Conservation (phyloP, 2,329 filamentous ascomycete species). For the Daldinia eschscholtzii region DNA sequence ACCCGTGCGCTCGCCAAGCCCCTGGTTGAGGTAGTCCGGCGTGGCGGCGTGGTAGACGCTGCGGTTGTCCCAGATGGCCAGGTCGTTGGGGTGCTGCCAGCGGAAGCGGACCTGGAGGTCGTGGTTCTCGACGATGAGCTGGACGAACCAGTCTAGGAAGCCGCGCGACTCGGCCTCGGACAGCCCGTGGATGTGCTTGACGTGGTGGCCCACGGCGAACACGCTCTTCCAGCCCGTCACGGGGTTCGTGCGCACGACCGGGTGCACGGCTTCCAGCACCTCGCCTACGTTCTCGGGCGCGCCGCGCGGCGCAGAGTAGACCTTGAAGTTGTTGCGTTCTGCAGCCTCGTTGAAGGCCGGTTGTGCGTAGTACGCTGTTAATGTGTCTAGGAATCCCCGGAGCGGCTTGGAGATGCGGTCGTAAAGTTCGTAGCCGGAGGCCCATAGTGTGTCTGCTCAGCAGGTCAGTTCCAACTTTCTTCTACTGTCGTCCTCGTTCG, state of each 20-base stretch:
- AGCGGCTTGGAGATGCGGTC: constrained; percentile 62
- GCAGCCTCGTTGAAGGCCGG: constrained; percentile 55
- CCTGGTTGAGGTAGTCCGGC: constrained; percentile 63
- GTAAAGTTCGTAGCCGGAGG: constrained; percentile 62
- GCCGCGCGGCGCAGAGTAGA: constrained; percentile 63
- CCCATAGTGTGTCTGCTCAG: constrained; percentile 59
- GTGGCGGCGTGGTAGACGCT: constrained; percentile 67
- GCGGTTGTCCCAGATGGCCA: constrained; percentile 70
- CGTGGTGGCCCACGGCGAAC: constrained; percentile 50
- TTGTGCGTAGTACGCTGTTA: constrained; percentile 60
- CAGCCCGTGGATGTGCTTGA: constrained; percentile 47
- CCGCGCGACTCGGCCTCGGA: constrained; percentile 42
- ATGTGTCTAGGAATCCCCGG: constrained; percentile 61
- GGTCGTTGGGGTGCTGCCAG: constrained; percentile 54
- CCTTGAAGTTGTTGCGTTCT: constrained; percentile 55
- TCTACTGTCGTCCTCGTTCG: background rate
- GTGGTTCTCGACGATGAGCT: constrained; percentile 49
- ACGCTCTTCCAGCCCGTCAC: constrained; percentile 72
- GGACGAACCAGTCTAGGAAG: constrained; percentile 48
- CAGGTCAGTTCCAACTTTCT: constrained; percentile 4
- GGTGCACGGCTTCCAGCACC: constrained; percentile 64
- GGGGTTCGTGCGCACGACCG: constrained; percentile 71
- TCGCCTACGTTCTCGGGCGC: constrained; percentile 67
- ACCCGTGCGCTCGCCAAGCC: constrained; percentile 57
- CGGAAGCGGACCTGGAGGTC: constrained; percentile 51